phyloP scores from a whole-genome alignment of 2,329 filamentous ascomycete species.

The Lachnellula suecica region DNA sequence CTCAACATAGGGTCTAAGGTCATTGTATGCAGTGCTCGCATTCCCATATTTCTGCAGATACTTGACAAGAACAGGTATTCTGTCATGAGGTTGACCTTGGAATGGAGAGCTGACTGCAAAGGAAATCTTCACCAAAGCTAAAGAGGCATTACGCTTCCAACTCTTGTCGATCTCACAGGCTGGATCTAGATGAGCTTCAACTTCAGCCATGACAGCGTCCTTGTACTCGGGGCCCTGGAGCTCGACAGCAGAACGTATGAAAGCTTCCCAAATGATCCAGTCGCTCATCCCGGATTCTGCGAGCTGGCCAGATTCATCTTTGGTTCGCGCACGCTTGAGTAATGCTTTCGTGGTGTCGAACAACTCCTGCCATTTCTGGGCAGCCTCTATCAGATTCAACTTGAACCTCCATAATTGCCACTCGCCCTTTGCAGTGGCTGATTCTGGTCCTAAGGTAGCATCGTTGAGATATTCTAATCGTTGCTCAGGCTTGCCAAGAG shows the following conservation, averaged over 20 bases:
- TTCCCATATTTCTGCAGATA: slow-evolving; percentile 30
- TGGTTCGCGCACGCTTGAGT: slow-evolving; percentile 30
- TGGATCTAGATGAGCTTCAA: slow-evolving; percentile 31
- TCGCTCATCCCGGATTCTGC: slow-evolving; percentile 30
- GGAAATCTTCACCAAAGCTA: slow-evolving; percentile 27
- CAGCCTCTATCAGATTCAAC: slow-evolving; percentile 24
- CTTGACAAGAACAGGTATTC: slow-evolving; percentile 21
- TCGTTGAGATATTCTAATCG: slow-evolving; percentile 30
- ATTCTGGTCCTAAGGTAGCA: slow-evolving; percentile 31
- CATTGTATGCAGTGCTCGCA: slow-evolving; percentile 30
- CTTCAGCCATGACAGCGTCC: slow-evolving; percentile 23
- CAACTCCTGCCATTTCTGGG: slow-evolving; percentile 29
- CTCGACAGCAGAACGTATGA: slow-evolving; percentile 26
- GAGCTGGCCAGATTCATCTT: slow-evolving; percentile 25
- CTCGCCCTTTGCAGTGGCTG: slow-evolving; percentile 32
- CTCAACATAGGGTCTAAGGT: slow-evolving; percentile 30
- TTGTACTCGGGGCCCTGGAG: slow-evolving; percentile 23
- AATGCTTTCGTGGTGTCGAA: slow-evolving; percentile 25
- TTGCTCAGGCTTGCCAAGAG: slow-evolving; percentile 25
- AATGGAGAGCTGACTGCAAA: slow-evolving; percentile 19
- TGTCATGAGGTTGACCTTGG: slow-evolving; percentile 4
- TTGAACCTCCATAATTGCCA: slow-evolving; percentile 34
- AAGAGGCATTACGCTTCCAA: slow-evolving; percentile 34
- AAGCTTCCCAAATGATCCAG: slow-evolving; percentile 34
- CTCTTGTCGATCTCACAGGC: slow-evolving; percentile 32